Percentiles rank a stretch among this genome's conserved stretches.
phyloP scores from a whole-genome alignment of 2,329 filamentous ascomycete species.

The Monascus ruber region DNA sequence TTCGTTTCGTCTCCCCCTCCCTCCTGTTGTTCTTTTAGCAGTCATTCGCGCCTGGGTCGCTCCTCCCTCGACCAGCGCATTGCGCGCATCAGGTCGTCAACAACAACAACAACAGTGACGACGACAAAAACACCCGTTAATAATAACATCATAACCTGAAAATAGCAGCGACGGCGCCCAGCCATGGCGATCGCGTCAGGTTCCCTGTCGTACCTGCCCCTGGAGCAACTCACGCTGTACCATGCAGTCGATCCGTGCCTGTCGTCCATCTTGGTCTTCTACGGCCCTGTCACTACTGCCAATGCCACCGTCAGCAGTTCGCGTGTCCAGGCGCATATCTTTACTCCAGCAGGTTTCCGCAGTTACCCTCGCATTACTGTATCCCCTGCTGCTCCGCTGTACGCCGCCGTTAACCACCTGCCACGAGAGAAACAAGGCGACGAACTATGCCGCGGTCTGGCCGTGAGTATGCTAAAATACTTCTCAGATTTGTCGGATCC shows the following conservation, averaged over 20 bases:
- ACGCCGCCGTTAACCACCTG: constrained; percentile 77
- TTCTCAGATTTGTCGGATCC: constrained; percentile 73
- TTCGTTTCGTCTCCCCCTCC: no score
- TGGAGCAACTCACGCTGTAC: constrained; percentile 77
- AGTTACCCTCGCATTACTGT: constrained; percentile 86
- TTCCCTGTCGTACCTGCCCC: constrained; percentile 62
- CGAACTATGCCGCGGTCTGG: constrained; percentile 79
- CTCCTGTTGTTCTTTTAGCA: no score
- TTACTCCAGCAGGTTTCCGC: constrained; percentile 77
- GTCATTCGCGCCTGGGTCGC: no score
- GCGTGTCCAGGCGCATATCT: constrained; percentile 87
- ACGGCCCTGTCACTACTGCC: constrained; percentile 79
- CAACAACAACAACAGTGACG: no score
- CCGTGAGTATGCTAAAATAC: constrained; percentile 89
- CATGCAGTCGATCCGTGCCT: constrained; percentile 73
- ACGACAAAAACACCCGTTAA: no score
- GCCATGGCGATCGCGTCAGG: constrained; percentile 75
- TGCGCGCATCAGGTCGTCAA: no score
- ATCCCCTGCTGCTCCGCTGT: constrained; percentile 83
- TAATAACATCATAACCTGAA: no score
- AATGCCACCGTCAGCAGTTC: constrained; percentile 82
- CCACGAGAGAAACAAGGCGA: constrained; percentile 93
- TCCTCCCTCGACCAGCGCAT: no score
- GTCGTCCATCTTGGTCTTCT: constrained; percentile 77
- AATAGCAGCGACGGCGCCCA: constrained; percentile 2